phyloP scores from a whole-genome alignment of 2,329 filamentous ascomycete genomes.

The Aspergillus brasiliensis region DNA sequence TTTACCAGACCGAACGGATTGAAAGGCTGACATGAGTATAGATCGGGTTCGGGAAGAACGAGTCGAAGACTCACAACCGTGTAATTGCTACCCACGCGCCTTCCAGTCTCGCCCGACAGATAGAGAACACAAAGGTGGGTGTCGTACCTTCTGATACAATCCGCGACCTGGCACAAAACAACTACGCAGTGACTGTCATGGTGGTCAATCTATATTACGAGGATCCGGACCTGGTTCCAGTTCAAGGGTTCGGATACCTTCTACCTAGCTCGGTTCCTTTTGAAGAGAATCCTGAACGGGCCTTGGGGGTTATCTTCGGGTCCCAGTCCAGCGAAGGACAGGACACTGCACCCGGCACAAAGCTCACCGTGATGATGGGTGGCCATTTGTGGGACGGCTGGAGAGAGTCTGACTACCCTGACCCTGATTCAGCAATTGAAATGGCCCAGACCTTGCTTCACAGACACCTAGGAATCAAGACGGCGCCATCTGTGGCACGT shows the following conservation, averaged over 20 bases:
- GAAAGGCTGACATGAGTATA: constrained; percentile 7
- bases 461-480: constrained; percentile 73
- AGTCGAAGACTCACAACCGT: constrained; percentile 27
- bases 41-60: constrained; percentile 18
- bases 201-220: constrained; percentile 88
- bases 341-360: constrained; percentile 68
- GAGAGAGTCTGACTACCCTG: constrained; percentile 57
- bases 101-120: constrained; percentile 28
- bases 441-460: constrained; percentile 72
- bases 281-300: constrained; percentile 76
- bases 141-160: constrained; percentile 24
- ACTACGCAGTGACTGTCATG: constrained; percentile 77
- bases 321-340: constrained; percentile 64
- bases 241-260: constrained; percentile 84
- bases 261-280: constrained; percentile 73
- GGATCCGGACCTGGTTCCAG: constrained; percentile 63
- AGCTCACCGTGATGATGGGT: constrained; percentile 91
- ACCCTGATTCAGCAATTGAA: constrained; percentile 64
- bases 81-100: constrained; percentile 38
- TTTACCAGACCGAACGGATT: neutral
- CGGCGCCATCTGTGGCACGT: constrained; percentile 61
- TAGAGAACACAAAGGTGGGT: constrained; percentile 17
- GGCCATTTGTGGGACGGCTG: constrained; percentile 85
- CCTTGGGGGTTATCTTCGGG: constrained; percentile 91
- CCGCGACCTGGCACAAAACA: constrained; percentile 37